phyloP scores from a whole-genome alignment of 2,329 filamentous ascomycete species.

The Alternaria burnsii region DNA sequence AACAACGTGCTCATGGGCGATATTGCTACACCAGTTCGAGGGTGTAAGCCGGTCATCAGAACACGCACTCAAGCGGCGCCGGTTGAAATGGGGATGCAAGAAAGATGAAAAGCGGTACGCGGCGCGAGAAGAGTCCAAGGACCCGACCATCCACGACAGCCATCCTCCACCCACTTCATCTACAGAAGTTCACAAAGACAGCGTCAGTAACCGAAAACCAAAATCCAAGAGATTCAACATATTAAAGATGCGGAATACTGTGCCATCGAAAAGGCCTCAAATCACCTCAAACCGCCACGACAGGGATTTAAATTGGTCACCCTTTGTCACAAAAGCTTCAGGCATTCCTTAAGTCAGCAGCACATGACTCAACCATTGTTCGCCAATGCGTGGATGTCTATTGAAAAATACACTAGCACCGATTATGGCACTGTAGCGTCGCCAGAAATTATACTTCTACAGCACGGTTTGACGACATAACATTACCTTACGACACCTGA shows the following conservation, averaged over 20 bases:
- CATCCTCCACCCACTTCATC: not conserved
- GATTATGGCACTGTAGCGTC: not conserved
- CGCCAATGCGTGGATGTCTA: not conserved
- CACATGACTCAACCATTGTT: not conserved
- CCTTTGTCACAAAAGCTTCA: not conserved
- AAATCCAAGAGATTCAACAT: not conserved
- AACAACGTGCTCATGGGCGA: not conserved
- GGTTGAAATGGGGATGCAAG: not conserved
- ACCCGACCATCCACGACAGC: not conserved
- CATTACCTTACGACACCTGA: not conserved
- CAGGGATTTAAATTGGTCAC: slow-evolving; percentile 1
- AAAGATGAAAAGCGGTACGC: not conserved
- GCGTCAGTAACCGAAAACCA: not conserved
- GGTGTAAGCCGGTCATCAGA: not conserved
- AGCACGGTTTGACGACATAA: not conserved
- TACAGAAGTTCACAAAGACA: not conserved
- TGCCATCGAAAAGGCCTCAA: slow-evolving; percentile 3
- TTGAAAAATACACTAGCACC: not conserved
- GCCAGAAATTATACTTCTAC: not conserved
- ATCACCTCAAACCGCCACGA: slow-evolving; percentile 5
- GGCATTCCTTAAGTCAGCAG: not conserved
- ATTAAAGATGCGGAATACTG: not conserved
- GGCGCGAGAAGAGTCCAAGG: not conserved
- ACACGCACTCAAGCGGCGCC: not conserved
- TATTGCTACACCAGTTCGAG: not conserved